These are phyloP conservation scores for Globisporangium canariense DNA, from an alignment of 352 stramenopile genomes.

Conservation along the genomic window DNA sequence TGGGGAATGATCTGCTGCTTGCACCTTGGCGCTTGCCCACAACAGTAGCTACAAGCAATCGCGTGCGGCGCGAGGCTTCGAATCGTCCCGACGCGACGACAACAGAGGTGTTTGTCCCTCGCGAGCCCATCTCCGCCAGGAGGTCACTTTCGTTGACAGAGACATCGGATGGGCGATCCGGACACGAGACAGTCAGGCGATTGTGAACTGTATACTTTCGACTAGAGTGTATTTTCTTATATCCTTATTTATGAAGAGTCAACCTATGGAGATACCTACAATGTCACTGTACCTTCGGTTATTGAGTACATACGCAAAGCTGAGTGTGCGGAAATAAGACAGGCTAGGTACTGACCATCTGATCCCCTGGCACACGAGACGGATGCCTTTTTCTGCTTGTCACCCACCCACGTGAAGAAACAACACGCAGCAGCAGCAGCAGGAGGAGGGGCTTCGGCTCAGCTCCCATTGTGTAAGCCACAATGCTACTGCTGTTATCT, in stretches of 20 bases:
- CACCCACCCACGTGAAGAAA: neutral
- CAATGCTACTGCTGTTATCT: neutral
- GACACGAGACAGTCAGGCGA: neutral
- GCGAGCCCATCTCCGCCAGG: neutral
- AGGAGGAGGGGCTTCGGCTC: neutral
- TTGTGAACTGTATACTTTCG: neutral
- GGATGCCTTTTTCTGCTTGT: neutral
- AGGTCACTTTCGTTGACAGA: neutral
- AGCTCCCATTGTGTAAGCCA: neutral
- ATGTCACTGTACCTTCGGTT: neutral
- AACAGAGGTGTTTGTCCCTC: neutral
- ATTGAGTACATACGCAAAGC: neutral
- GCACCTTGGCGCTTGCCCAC: neutral
- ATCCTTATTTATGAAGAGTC: neutral
- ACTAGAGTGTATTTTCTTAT: neutral
- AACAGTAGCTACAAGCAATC: neutral
- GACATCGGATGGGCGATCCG: neutral
- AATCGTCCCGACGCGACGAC: neutral
- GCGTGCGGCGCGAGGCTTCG: neutral
- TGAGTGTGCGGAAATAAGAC: neutral
- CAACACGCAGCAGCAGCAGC: neutral
- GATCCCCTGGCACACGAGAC: slow-evolving; percentile 3
- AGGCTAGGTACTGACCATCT: neutral
- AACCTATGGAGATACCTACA: neutral
- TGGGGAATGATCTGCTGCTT: slow-evolving; percentile 2